Percentiles rank a stretch among this genome's conserved stretches.
phyloP scores from a whole-genome alignment of 2,329 filamentous ascomycete species.

The Fusarium subtropicale region DNA sequence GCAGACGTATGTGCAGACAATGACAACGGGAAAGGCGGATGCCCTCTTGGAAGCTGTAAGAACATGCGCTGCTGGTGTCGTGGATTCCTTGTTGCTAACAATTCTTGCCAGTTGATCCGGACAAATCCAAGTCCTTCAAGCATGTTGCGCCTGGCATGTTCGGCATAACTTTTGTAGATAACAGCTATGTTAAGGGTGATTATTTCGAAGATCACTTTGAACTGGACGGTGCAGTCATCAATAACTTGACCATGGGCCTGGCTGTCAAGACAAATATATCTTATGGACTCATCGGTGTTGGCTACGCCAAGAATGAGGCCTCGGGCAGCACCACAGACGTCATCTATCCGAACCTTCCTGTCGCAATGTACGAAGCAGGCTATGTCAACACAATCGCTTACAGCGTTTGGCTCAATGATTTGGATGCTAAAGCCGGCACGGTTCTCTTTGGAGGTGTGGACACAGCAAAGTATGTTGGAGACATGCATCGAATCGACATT shows the following conservation, averaged over 20 bases:
- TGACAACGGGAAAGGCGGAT: slow-evolving; percentile 46
- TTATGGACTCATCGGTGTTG: slow-evolving; percentile 70
- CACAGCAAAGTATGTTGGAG: slow-evolving; percentile 76
- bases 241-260: slow-evolving; percentile 69
- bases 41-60: slow-evolving; percentile 62
- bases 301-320: slow-evolving; percentile 68
- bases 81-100: slow-evolving; percentile 36
- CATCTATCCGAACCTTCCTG: slow-evolving; percentile 70
- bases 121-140: slow-evolving; percentile 60
- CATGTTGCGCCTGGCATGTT: slow-evolving; percentile 60
- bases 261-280: slow-evolving; percentile 65
- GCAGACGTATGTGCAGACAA: slow-evolving; percentile 55
- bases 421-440: slow-evolving; percentile 71
- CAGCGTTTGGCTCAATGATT: slow-evolving; percentile 75
- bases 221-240: slow-evolving; percentile 64
- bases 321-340: slow-evolving; percentile 45
- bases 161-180: slow-evolving; percentile 71
- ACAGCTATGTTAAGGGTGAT: slow-evolving; percentile 66
- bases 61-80: slow-evolving; percentile 15
- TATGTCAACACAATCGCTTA: slow-evolving; percentile 75
- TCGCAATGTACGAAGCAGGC: slow-evolving; percentile 71
- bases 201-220: slow-evolving; percentile 69
- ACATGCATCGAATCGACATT: slow-evolving; percentile 71
- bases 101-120: slow-evolving; percentile 56
- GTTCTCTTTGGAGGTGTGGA: slow-evolving; percentile 87